Conservation (phyloP, 371 early-diverging fungal genomes). For the Mortierella sp. region DNA sequence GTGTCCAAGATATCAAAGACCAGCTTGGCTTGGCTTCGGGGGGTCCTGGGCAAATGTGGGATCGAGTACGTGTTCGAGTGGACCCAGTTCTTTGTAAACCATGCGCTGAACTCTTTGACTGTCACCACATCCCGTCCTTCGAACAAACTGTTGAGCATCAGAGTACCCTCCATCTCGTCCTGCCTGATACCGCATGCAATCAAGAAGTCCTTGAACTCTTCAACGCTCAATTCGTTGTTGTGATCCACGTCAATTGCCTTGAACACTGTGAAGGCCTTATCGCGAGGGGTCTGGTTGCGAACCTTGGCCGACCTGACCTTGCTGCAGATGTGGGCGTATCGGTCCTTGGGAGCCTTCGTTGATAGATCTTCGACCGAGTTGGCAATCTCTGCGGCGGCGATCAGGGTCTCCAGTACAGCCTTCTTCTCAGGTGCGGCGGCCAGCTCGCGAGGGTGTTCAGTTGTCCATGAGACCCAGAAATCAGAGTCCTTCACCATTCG, state of each 20-base stretch:
- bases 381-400: conserved; percentile 43
- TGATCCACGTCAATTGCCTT: conserved; percentile 37
- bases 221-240: conserved; percentile 22
- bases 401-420: conserved; percentile 36
- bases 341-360: conserved; percentile 14
- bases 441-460: conserved; percentile 46
- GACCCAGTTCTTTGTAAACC: conserved; percentile 54
- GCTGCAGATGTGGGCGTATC: conserved; percentile 34
- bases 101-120: conserved; percentile 29
- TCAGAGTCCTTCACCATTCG: conserved; percentile 5
- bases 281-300: conserved; percentile 30
- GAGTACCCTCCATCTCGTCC: conserved; percentile 21
- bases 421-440: conserved; percentile 38
- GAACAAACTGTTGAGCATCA: conserved; percentile 33
- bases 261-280: conserved; percentile 40
- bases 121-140: conserved; percentile 11
- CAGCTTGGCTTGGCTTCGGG: conserved; percentile 49
- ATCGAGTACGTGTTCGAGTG: conserved; percentile 34
- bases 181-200: conserved; percentile 31
- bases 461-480: conserved; percentile 51
- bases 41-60: conserved; percentile 43
- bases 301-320: conserved; percentile 36
- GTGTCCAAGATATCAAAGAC: conserved; percentile 45
- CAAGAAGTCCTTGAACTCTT: conserved; percentile 36
- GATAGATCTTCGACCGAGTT: conserved; percentile 15